phyloP scores from a whole-genome alignment of 805 yeast species.

The Metschnikowia gelsemii region DNA sequence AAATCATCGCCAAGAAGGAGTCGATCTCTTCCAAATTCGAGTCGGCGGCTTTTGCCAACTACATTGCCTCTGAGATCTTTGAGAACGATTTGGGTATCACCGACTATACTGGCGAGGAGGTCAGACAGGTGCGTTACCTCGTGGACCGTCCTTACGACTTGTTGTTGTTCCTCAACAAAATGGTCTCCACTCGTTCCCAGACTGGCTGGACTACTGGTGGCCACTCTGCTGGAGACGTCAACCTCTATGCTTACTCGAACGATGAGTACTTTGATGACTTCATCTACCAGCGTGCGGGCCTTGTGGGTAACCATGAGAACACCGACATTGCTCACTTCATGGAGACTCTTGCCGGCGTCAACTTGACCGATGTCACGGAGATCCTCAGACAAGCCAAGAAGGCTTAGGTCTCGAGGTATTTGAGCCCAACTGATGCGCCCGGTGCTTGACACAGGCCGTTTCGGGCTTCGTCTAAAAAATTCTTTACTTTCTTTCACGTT shows the following conservation, averaged over 20 bases:
- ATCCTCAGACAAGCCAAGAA: slow-evolving; percentile 48
- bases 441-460: no score
- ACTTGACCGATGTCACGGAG: slow-evolving; percentile 50
- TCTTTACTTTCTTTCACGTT: no score
- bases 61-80: slow-evolving; percentile 51
- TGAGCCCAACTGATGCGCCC: no score
- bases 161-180: slow-evolving; percentile 56
- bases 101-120: slow-evolving; percentile 56
- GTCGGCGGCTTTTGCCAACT: slow-evolving; percentile 9
- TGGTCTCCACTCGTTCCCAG: slow-evolving; percentile 77
- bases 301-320: slow-evolving; percentile 84
- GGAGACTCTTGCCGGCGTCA: slow-evolving; percentile 51
- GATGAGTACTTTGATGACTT: slow-evolving; percentile 42
- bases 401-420: no score
- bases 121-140: slow-evolving; percentile 22
- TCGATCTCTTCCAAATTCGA: slow-evolving; percentile 25
- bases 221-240: slow-evolving; percentile 93
- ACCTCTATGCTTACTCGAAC: slow-evolving; percentile 79
- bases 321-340: slow-evolving; percentile 78
- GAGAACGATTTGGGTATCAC: slow-evolving; percentile 62
- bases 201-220: slow-evolving; percentile 98
- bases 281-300: slow-evolving; percentile 37
- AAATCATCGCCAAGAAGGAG: slow-evolving; percentile 36
- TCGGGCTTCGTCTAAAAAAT: no score
- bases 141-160: slow-evolving; percentile 35